Conservation (phyloP, 495 filamentous ascomycete genomes). For the Annulohypoxylon moriforme region DNA sequence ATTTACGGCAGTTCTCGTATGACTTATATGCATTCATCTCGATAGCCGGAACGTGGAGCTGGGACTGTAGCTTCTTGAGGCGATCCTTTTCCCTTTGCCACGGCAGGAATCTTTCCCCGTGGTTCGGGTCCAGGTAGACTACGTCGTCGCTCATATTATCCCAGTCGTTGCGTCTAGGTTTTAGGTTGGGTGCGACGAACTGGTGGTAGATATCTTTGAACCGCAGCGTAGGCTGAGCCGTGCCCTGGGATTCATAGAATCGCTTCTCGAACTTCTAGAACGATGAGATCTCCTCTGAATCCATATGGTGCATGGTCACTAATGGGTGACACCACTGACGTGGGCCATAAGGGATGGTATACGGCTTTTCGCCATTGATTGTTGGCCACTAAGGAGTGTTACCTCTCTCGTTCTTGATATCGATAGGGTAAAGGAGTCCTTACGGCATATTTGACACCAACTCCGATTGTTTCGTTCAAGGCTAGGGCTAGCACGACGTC, state of each 20-base stretch:
- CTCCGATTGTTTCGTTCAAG: slow-evolving; percentile 59
- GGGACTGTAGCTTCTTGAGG: slow-evolving; percentile 42
- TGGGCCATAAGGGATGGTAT: slow-evolving; percentile 61
- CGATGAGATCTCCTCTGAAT: slow-evolving; percentile 61
- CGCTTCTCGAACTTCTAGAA: slow-evolving; percentile 66
- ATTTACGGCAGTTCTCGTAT: slow-evolving; percentile 54
- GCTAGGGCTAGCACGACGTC: slow-evolving; percentile 72
- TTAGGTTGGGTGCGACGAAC: slow-evolving; percentile 54
- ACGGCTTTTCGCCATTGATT: slow-evolving; percentile 68
- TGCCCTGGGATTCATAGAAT: slow-evolving; percentile 32
- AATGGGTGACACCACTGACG: slow-evolving; percentile 70
- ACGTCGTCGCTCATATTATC: slow-evolving; percentile 60
- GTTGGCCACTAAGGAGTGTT: slow-evolving; percentile 58
- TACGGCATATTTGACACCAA: slow-evolving; percentile 52
- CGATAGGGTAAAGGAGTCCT: slow-evolving; percentile 16
- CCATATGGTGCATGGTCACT: slow-evolving; percentile 71
- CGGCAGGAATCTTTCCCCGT: slow-evolving; percentile 36
- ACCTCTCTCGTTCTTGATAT: not conserved
- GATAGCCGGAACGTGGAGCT: slow-evolving; percentile 43
- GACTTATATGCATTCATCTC: slow-evolving; percentile 56
- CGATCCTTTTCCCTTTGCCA: slow-evolving; percentile 41
- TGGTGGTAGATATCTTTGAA: slow-evolving; percentile 61
- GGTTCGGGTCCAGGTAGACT: slow-evolving; percentile 50
- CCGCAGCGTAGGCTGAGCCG: slow-evolving; percentile 44
- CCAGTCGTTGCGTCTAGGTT: slow-evolving; percentile 56